Evolutionary conservation across 768 basidiomycete genomes (phyloP).

Genomic region (Suillus subaureus): DNA sequence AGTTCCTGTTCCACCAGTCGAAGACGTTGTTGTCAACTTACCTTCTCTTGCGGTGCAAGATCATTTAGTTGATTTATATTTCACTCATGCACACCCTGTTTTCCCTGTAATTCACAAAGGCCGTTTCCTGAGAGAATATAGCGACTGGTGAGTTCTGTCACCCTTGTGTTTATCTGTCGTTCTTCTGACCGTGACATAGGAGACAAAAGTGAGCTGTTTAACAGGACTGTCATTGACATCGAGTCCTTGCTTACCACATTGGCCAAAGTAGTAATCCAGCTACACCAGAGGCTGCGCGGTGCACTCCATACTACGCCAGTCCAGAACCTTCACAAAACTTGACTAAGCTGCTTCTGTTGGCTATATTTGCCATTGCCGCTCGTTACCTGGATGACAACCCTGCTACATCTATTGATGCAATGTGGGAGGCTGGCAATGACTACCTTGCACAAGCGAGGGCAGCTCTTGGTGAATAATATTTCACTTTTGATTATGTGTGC

Average conservation of each 20-base stretch:
- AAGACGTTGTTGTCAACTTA: constrained; percentile 48
- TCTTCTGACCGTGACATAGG: constrained; percentile 22
- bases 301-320: constrained; percentile 15
- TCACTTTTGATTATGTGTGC: background rate
- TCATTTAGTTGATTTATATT: constrained; percentile 72
- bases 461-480: constrained; percentile 54
- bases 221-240: constrained; percentile 2
- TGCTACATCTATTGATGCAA: constrained; percentile 51
- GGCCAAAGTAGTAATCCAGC: constrained; percentile 38
- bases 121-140: constrained; percentile 68
- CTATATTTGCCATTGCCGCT: constrained; percentile 82
- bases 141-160: constrained; percentile 43
- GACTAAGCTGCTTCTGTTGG: constrained; percentile 70
- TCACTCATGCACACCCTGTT: constrained; percentile 80
- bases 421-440: constrained; percentile 71
- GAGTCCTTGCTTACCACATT: constrained; percentile 25
- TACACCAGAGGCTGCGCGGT: constrained; percentile 24
- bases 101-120: constrained; percentile 81
- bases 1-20: constrained; percentile 42
- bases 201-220: constrained; percentile 26
- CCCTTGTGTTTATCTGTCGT: background rate
- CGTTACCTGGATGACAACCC: constrained; percentile 59
- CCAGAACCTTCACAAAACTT: constrained; percentile 62
- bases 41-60: constrained; percentile 68
- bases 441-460: constrained; percentile 64